Evolutionary conservation across 441 rosid genomes (phyloP).

Genomic region (Pelargonium cotyledonis): DNA sequence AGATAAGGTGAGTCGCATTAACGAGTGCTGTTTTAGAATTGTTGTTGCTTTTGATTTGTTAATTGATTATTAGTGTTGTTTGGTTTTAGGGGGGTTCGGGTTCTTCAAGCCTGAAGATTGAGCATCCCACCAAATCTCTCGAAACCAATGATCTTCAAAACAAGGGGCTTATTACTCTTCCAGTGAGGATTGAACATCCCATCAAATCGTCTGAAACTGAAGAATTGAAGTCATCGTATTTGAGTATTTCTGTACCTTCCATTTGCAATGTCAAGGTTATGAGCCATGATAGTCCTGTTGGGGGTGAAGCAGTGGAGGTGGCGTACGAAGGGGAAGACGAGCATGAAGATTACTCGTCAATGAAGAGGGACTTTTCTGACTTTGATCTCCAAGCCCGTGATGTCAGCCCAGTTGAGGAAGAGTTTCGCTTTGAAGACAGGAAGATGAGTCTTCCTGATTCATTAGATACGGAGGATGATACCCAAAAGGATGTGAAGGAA

Average conservation of each 20-base stretch:
- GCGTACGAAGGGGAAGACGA: conserved; percentile 78
- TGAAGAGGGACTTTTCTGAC: conserved; percentile 49
- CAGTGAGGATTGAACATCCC: conserved; percentile 47
- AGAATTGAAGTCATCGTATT: conserved; percentile 34
- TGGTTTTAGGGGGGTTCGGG: conserved; percentile 35
- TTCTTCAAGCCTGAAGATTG: conserved; percentile 14
- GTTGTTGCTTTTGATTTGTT: conserved; percentile 4
- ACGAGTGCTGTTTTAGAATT: conserved; percentile 8
- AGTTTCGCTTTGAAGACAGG: conserved; percentile 20
- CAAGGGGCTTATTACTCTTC: conserved; percentile 34
- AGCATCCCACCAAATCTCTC: not conserved
- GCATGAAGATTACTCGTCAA: conserved; percentile 48
- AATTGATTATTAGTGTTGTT: conserved; percentile 4
- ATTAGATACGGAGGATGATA: conserved; percentile 25
- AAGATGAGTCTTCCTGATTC: conserved; percentile 24
- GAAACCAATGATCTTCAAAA: not conserved
- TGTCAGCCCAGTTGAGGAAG: conserved; percentile 27
- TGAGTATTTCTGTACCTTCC: conserved; percentile 29
- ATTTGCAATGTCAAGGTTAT: conserved; percentile 25
- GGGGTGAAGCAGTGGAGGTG: conserved; percentile 35
- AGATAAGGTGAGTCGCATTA: conserved; percentile 34
- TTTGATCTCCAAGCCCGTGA: conserved; percentile 39
- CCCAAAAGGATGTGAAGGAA: conserved; percentile 20
- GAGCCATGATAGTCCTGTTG: conserved; percentile 29
- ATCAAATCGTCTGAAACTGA: conserved; percentile 47